Percentiles rank a stretch among this genome's conserved stretches.
These are phyloP conservation scores for Madurella mycetomatis DNA, from an alignment of 2,329 filamentous ascomycete genomes.

Conservation along the genomic window DNA sequence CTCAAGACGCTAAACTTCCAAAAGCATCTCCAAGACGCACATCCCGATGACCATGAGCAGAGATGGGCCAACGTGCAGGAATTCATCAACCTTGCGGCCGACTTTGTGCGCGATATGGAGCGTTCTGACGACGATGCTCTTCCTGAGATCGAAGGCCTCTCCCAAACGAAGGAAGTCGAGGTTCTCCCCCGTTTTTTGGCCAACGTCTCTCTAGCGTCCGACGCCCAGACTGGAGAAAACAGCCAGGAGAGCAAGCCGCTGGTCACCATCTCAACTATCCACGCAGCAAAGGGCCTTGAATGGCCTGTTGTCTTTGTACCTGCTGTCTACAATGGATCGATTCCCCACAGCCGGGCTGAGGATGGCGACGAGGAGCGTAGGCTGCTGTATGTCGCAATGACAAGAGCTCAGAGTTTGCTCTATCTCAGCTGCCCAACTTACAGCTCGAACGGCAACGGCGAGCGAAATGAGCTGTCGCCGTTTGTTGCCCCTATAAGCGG, in stretches of 20 bases:
- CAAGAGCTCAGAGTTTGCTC: slow-evolving; percentile 76
- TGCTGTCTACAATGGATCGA: slow-evolving; percentile 81
- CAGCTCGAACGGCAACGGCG: slow-evolving; percentile 51
- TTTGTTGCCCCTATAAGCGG: slow-evolving; percentile 62
- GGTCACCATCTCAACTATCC: slow-evolving; percentile 92
- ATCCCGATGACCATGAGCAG: slow-evolving; percentile 69
- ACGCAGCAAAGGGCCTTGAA: slow-evolving; percentile 91
- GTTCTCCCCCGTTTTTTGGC: slow-evolving; percentile 75
- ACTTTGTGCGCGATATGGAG: slow-evolving; percentile 53
- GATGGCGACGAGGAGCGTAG: slow-evolving; percentile 84
- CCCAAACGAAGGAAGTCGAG: slow-evolving; percentile 62
- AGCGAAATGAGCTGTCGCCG: slow-evolving; percentile 61
- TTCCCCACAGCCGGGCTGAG: slow-evolving; percentile 82
- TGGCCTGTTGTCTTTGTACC: slow-evolving; percentile 96
- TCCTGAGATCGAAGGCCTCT: slow-evolving; percentile 65
- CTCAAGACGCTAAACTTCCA: slow-evolving; percentile 67
- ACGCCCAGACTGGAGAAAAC: slow-evolving; percentile 62
- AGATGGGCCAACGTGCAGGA: slow-evolving; percentile 89
- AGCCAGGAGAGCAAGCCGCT: slow-evolving; percentile 54
- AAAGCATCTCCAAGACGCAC: slow-evolving; percentile 66
- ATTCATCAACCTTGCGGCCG: slow-evolving; percentile 72
- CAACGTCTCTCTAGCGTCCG: slow-evolving; percentile 81
- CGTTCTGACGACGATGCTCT: slow-evolving; percentile 50
- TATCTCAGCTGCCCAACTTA: slow-evolving; percentile 78
- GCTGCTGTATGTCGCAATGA: slow-evolving; percentile 95